Conservation (phyloP, 352 stramenopile species). For the Phytophthora pluvialis region DNA sequence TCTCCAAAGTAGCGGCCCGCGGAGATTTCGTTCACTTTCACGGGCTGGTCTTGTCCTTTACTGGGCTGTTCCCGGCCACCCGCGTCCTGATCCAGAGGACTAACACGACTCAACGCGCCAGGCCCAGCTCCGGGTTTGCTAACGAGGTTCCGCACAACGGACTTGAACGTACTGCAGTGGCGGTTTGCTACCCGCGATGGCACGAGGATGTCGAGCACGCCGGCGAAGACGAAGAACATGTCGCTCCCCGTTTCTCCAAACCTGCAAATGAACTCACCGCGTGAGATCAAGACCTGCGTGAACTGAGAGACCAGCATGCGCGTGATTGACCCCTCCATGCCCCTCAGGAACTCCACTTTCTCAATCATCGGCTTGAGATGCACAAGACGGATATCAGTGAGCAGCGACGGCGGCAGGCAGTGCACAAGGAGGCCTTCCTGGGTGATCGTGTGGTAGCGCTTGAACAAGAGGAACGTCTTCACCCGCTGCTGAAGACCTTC, state of each 20-base stretch:
- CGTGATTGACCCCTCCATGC: slow-evolving; percentile 63
- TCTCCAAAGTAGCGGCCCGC: slow-evolving; percentile 75
- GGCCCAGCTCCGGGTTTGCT: not conserved
- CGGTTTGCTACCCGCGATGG: slow-evolving; percentile 19
- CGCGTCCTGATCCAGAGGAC: not conserved
- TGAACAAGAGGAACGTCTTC: slow-evolving; percentile 75
- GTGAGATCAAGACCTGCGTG: slow-evolving; percentile 59
- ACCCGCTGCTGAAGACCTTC: slow-evolving; percentile 49
- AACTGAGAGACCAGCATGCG: slow-evolving; percentile 78
- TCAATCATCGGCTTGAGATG: slow-evolving; percentile 73
- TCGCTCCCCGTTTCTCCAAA: slow-evolving; percentile 63
- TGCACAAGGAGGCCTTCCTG: slow-evolving; percentile 66
- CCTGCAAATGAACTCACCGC: slow-evolving; percentile 63
- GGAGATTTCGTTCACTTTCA: slow-evolving; percentile 55
- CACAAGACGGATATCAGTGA: slow-evolving; percentile 72
- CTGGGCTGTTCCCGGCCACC: not conserved
- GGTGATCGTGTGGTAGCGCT: slow-evolving; percentile 72
- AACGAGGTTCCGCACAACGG: slow-evolving; percentile 13
- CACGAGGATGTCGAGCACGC: slow-evolving; percentile 51
- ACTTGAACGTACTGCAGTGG: slow-evolving; percentile 20
- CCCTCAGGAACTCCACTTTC: slow-evolving; percentile 70
- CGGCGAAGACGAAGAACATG: slow-evolving; percentile 82
- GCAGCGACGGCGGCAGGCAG: slow-evolving; percentile 69
- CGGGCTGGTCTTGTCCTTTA: not conserved
- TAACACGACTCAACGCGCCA: not conserved